These are phyloP conservation scores for Irpex lacteus DNA, from an alignment of 1,284 basidiomycete species.

Conservation along the genomic window DNA sequence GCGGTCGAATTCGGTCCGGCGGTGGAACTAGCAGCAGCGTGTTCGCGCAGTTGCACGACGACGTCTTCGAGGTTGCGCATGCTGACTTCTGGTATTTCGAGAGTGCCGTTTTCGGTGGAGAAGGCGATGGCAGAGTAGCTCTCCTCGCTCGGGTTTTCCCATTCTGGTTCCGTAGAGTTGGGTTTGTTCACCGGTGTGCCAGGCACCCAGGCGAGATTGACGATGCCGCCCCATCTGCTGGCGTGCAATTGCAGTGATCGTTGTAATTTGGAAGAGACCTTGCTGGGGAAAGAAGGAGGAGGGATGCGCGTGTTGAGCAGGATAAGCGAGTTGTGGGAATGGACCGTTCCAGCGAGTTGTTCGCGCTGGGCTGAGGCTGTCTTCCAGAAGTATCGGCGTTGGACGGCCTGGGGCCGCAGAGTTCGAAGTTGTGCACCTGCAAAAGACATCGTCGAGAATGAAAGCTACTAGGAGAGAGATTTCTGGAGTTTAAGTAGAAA, in stretches of 20 bases:
- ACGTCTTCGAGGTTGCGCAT: slow-evolving; percentile 48
- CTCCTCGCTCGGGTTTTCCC: slow-evolving; percentile 20
- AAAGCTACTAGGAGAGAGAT: not conserved
- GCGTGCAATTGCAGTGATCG: slow-evolving; percentile 46
- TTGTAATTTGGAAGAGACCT: slow-evolving; percentile 47
- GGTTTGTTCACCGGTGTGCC: not conserved
- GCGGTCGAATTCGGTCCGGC: not conserved
- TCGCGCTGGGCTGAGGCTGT: not conserved
- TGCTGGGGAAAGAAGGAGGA: slow-evolving; percentile 48
- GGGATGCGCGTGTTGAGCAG: slow-evolving; percentile 51
- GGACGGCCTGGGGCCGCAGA: not conserved
- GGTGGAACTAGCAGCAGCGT: slow-evolving; percentile 20
- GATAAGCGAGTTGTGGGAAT: slow-evolving; percentile 52
- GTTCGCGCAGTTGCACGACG: slow-evolving; percentile 33
- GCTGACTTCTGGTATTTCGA: slow-evolving; percentile 48
- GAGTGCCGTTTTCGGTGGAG: slow-evolving; percentile 38
- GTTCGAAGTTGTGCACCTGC: not conserved
- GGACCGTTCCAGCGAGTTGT: slow-evolving; percentile 40
- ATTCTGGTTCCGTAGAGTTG: slow-evolving; percentile 5
- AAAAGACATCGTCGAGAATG: not conserved
- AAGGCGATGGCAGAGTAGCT: slow-evolving; percentile 47
- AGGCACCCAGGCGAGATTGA: slow-evolving; percentile 58
- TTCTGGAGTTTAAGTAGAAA: too few relatives aligned
- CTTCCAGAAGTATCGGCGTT: not conserved
- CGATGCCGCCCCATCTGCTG: slow-evolving; percentile 46